Base-by-base conservation (phyloP, 805 yeast species). In the Debaryomyces castellii region DNA sequence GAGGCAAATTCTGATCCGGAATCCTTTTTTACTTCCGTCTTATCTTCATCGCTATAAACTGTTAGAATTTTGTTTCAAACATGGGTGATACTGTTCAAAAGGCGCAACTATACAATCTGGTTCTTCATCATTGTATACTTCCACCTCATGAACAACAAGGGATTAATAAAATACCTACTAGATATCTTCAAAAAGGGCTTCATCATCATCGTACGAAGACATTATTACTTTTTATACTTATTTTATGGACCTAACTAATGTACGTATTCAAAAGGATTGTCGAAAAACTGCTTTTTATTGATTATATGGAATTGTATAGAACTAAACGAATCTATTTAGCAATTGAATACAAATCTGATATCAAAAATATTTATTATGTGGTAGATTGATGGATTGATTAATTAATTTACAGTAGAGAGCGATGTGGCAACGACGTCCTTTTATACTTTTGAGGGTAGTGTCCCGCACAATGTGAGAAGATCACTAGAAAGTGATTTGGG, bases 161-260 rank as follows among this genome's bases (percentile, higher is more conserved):
- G 18, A 17, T 18, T 11, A 22, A 37, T n/a, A 37, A 37, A 40
- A 47, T 47, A 47, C 50, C 22, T 38, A 69, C 69, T 91, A 91
- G 69, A 91, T 88, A 65, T 91, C 97, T 69, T 90, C 96, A 67
- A 91, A 91, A 65, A 87, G 84, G 59, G 89, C 92, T 66, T 90
- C 97, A 69, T 91, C 97, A 71, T 90, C 97, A 69, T 89, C 96
- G 50, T 85, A 79, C 39, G 54, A 49, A 32, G 69, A 64, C 69
- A 64, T 64, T 48, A 14, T 47, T 38, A 42, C 43, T 43, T 33
- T n/a, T 27, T 35, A 25, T 43, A 43, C 46, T 40, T 44, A 33
- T 28, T 30, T 30, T 36, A 28, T 37, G 41, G 43, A 40, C 37
- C 49, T 47, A 47, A 30, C 47, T 47, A 47, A 44, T 43, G 40